Percentiles rank a stretch among this genome's conserved stretches.
Conservation (phyloP, 257 asterid species). For the Lavandula angustifolia region DNA sequence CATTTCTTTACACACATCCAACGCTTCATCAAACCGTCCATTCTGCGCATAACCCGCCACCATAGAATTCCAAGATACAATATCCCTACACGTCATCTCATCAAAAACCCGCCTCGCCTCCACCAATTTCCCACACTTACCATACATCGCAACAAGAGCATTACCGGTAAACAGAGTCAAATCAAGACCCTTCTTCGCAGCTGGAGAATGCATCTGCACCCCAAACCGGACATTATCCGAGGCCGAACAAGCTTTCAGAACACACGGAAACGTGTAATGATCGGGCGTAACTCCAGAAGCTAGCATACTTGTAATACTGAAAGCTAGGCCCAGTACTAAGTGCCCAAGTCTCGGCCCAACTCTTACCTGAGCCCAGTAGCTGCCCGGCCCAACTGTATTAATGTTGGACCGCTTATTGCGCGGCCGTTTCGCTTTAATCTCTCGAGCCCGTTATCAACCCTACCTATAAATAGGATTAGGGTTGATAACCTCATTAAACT, state of each 20-base stretch:
- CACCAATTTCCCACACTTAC: constrained; percentile 69
- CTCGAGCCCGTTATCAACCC: too few relatives aligned
- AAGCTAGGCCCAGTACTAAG: too few relatives aligned
- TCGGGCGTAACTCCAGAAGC: constrained; percentile 52
- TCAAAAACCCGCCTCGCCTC: constrained; percentile 63
- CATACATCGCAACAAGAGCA: constrained; percentile 81
- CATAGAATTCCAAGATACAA: constrained; percentile 87
- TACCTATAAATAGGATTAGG: too few relatives aligned
- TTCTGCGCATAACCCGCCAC: constrained; percentile 71
- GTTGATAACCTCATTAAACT: too few relatives aligned
- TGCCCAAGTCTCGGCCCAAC: too few relatives aligned
- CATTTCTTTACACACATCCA: constrained; percentile 78
- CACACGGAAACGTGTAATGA: constrained; percentile 78
- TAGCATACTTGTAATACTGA: too few relatives aligned
- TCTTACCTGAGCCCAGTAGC: too few relatives aligned
- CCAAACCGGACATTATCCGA: constrained; percentile 52
- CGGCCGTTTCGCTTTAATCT: too few relatives aligned
- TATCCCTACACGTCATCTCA: constrained; percentile 63
- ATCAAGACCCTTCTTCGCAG: constrained; percentile 64
- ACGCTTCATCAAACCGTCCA: constrained; percentile 68
- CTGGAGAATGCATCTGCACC: constrained; percentile 63
- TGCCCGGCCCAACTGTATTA: too few relatives aligned
- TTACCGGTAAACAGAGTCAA: constrained; percentile 66
- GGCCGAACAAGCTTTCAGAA: constrained; percentile 77
- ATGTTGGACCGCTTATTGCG: too few relatives aligned